Evolutionary conservation across 192 early-diverging fungal genomes (phyloP).

Genomic region (Umbelopsis vinacea): DNA sequence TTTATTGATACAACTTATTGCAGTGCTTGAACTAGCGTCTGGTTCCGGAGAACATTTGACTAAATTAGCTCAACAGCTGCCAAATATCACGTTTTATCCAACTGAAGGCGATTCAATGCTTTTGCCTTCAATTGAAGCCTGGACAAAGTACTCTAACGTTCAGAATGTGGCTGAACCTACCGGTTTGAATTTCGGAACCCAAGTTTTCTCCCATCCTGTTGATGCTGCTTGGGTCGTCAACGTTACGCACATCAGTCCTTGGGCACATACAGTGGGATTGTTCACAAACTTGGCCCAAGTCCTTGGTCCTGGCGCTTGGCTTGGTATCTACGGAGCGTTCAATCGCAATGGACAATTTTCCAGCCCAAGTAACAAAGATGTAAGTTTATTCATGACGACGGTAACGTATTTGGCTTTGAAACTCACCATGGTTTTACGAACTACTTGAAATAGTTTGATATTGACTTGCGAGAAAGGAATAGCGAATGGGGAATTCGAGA

Average conservation of each 20-base stretch:
- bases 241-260: neutral
- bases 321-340: slow-evolving; percentile 10
- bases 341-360: slow-evolving; percentile 7
- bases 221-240: slow-evolving; percentile 6
- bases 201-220: neutral
- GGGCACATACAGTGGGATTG: slow-evolving; percentile 2
- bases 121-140: slow-evolving; percentile 5
- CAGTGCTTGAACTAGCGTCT: neutral
- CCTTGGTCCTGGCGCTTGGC: neutral
- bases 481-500: slow-evolving; percentile 20
- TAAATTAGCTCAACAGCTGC: slow-evolving; percentile 1
- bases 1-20: neutral
- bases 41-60: neutral
- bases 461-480: neutral
- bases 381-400: neutral
- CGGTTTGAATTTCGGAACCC: neutral
- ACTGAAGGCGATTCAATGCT: slow-evolving; percentile 11
- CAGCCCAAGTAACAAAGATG: neutral
- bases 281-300: slow-evolving; percentile 5
- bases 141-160: neutral
- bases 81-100: slow-evolving; percentile 2
- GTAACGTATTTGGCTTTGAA: neutral
- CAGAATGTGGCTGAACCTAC: neutral
- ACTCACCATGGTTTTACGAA: neutral
- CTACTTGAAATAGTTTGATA: neutral